These are phyloP conservation scores for Mycena indigotica DNA, from an alignment of 768 basidiomycete species.

Conservation along the genomic window DNA sequence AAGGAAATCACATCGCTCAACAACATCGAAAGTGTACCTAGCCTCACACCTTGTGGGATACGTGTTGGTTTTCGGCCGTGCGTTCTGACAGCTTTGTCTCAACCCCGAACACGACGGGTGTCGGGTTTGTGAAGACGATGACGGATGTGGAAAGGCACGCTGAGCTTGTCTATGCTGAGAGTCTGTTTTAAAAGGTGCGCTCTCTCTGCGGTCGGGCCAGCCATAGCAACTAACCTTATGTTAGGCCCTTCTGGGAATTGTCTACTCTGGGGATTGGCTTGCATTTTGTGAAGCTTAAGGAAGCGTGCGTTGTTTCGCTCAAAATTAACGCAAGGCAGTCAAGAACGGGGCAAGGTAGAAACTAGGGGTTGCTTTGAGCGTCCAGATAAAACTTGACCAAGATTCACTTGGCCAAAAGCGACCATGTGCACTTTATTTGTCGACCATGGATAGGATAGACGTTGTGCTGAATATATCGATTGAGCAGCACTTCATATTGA, in stretches of 20 bases:
- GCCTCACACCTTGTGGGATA: slow-evolving; percentile 60
- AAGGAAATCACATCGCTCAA: slow-evolving; percentile 70
- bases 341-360: no score
- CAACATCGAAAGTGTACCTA: slow-evolving; percentile 77
- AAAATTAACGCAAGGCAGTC: no score
- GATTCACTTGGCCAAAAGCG: no score
- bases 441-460: no score
- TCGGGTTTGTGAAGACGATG: slow-evolving; percentile 73
- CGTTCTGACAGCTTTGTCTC: no score
- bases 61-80: slow-evolving; percentile 28
- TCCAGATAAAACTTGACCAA: no score
- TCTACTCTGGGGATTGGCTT: slow-evolving; percentile 91
- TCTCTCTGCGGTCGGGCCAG: neutral
- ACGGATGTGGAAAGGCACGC: slow-evolving; percentile 83
- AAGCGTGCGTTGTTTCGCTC: slow-evolving; percentile 61
- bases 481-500: no score
- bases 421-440: no score
- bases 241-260: slow-evolving; percentile 82
- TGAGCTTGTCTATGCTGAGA: slow-evolving; percentile 90
- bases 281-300: slow-evolving; percentile 91
- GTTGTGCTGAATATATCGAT: no score
- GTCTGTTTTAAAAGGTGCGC: slow-evolving; percentile 54
- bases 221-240: neutral
- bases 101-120: slow-evolving; percentile 52
- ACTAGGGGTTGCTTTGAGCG: no score